phyloP scores from a whole-genome alignment of 768 basidiomycete species.

The Rickenella mellea region DNA sequence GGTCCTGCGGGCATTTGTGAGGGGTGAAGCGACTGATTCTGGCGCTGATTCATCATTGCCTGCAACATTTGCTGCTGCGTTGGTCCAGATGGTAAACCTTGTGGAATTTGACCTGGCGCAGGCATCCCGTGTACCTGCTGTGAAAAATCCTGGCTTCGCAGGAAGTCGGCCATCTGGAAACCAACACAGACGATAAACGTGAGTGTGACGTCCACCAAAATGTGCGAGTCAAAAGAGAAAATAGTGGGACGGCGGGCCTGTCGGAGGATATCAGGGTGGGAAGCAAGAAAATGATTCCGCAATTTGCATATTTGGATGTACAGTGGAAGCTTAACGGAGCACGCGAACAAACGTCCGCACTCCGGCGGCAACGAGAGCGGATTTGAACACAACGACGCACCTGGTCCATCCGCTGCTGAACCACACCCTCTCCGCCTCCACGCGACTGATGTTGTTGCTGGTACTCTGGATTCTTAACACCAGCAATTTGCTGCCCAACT shows the following conservation, averaged over 20 bases:
- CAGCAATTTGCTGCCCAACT: conserved; percentile 30
- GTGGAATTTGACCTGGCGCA: too few species aligned
- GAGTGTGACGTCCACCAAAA: too few species aligned
- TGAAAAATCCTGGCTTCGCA: conserved; percentile 18
- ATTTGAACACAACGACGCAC: not conserved
- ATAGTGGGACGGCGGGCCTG: too few species aligned
- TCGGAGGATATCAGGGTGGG: too few species aligned
- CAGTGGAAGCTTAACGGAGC: conserved; percentile 5
- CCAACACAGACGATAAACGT: conserved; percentile 10
- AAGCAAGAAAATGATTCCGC: conserved; percentile 4
- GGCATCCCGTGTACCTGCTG: conserved; percentile 29
- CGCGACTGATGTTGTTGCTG: conserved; percentile 3
- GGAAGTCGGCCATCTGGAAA: not conserved
- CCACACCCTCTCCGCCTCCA: conserved; percentile 2
- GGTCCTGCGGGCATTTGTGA: conserved; percentile 6
- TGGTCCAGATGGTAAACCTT: too few species aligned
- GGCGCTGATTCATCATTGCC: not conserved
- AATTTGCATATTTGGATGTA: conserved; percentile 1
- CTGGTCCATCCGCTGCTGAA: conserved; percentile 10
- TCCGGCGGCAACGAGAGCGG: not conserved
- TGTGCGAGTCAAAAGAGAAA: too few species aligned
- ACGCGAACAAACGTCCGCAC: too few species aligned
- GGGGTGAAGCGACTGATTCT: not conserved
- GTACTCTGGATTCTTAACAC: conserved; percentile 24
- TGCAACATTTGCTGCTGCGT: not conserved